phyloP scores from a whole-genome alignment of 352 stramenopile species.

The Thalassiosira hispida region DNA sequence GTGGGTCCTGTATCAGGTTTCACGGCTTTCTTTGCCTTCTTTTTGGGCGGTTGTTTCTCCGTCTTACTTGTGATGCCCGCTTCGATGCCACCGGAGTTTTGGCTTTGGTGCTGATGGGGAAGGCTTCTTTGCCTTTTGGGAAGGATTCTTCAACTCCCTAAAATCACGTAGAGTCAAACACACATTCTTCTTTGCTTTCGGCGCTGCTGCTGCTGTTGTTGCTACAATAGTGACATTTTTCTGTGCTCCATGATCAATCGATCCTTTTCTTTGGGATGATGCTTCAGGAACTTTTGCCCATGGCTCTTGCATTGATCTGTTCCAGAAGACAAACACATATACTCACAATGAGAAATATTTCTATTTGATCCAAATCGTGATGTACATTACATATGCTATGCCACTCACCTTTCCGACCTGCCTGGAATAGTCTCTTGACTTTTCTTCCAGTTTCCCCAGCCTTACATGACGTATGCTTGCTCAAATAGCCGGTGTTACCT shows the following conservation, averaged over 20 bases:
- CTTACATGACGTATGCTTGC: slow-evolving; percentile 13
- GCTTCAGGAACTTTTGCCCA: not conserved
- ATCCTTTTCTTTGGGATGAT: not conserved
- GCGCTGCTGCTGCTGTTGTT: not conserved
- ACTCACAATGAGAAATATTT: too few relatives aligned
- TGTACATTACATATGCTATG: too few relatives aligned
- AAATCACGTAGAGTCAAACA: too few relatives aligned
- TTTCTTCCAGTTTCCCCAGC: slow-evolving; percentile 34
- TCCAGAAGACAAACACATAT: too few relatives aligned
- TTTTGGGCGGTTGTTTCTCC: not conserved
- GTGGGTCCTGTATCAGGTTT: not conserved
- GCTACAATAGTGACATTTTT: not conserved
- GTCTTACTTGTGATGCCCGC: not conserved
- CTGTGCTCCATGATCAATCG: not conserved
- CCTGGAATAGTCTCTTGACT: slow-evolving; percentile 16
- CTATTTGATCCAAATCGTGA: too few relatives aligned
- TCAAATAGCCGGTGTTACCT: slow-evolving; percentile 18
- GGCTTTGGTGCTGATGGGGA: not conserved
- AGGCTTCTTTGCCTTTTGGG: not conserved
- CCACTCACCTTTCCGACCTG: not conserved
- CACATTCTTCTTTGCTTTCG: too few relatives aligned
- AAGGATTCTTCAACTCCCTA: too few relatives aligned
- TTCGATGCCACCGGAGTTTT: not conserved
- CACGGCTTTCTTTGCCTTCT: not conserved
- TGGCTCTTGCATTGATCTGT: slow-evolving; percentile 1